A percentile compares a stretch with the other conserved stretches of the same genome.
Evolutionary conservation across 148 eudicot genomes (phyloP).

Genomic region (Vaccinium corymbosum): DNA sequence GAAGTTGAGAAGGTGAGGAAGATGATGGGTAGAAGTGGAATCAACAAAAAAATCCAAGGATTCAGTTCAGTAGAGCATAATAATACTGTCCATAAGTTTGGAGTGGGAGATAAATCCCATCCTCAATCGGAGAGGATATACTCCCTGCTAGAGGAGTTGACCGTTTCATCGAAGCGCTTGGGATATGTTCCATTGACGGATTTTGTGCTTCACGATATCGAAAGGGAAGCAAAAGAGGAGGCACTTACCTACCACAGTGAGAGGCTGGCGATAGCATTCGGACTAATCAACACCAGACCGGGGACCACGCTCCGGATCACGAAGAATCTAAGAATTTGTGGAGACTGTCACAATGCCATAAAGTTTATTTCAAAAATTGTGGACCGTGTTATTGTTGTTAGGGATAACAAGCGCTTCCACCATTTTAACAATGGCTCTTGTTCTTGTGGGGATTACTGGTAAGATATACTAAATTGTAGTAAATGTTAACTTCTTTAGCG

Average conservation of each 20-base stretch:
- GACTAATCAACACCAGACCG: conserved; percentile 11
- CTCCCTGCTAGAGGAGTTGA: conserved; percentile 16
- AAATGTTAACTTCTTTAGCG: not conserved
- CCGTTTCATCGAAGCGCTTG: conserved; percentile 6
- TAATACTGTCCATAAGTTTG: conserved; percentile 16
- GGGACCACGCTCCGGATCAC: conserved; percentile 18
- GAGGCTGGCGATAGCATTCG: conserved; percentile 21
- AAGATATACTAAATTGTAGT: not conserved
- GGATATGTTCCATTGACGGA: conserved; percentile 19
- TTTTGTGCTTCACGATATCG: conserved; percentile 21
- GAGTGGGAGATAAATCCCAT: conserved; percentile 18
- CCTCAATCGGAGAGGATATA: conserved; percentile 17
- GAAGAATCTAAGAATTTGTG: conserved; percentile 21
- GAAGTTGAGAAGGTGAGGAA: conserved; percentile 19
- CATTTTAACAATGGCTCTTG: conserved; percentile 17
- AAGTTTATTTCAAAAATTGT: conserved; percentile 15
- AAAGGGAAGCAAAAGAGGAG: conserved; percentile 16
- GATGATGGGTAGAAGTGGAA: conserved; percentile 10
- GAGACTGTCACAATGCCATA: conserved; percentile 12
- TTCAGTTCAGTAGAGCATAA: conserved; percentile 15
- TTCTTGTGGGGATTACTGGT: conserved; percentile 20
- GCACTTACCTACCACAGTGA: conserved; percentile 21
- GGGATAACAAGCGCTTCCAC: conserved; percentile 18
- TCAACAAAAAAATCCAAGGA: conserved; percentile 14
- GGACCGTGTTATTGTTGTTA: conserved; percentile 11